A percentile compares a stretch with the other conserved stretches of the same genome.
Conservation (phyloP, 1,284 basidiomycete species). For the Anthracocystis setariae region DNA sequence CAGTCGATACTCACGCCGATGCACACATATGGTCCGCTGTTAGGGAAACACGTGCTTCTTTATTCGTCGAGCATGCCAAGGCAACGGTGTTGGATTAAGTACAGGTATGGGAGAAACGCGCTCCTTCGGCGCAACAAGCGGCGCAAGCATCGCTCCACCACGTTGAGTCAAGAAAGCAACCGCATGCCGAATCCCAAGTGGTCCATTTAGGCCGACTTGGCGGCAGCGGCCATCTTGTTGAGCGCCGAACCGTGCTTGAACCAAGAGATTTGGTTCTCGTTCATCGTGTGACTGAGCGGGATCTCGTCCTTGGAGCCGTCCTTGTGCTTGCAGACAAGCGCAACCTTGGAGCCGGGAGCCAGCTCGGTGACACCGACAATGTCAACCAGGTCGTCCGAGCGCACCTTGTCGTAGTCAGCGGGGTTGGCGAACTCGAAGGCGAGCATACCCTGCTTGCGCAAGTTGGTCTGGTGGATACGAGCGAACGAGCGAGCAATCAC, state of each 20-base stretch:
- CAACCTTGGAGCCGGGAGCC: constrained; percentile 61
- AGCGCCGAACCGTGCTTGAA: constrained; percentile 65
- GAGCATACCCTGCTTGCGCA: constrained; percentile 74
- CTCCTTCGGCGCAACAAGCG: constrained; percentile 13
- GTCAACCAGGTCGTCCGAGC: constrained; percentile 61
- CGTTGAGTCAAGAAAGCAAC: neutral
- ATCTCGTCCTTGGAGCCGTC: constrained; percentile 63
- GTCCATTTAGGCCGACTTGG: constrained; percentile 44
- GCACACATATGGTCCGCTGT: neutral
- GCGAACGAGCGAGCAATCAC: constrained; percentile 97
- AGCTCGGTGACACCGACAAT: constrained; percentile 62
- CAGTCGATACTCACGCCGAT: neutral
- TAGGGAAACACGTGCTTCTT: constrained; percentile 13
- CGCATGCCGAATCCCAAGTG: neutral
- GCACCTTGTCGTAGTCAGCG: constrained; percentile 66
- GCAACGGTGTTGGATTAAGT: constrained; percentile 21
- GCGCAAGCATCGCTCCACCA: neutral
- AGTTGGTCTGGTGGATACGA: constrained; percentile 97
- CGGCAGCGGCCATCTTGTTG: constrained; percentile 64
- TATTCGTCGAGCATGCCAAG: constrained; percentile 20
- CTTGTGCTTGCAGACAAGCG: constrained; percentile 64
- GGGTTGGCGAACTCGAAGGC: constrained; percentile 64
- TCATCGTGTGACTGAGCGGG: constrained; percentile 65
- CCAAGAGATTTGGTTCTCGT: constrained; percentile 67
- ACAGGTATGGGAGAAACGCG: constrained; percentile 16